Evolutionary conservation across 192 early-diverging fungal genomes (phyloP).

Genomic region (Dissophora ornata): DNA sequence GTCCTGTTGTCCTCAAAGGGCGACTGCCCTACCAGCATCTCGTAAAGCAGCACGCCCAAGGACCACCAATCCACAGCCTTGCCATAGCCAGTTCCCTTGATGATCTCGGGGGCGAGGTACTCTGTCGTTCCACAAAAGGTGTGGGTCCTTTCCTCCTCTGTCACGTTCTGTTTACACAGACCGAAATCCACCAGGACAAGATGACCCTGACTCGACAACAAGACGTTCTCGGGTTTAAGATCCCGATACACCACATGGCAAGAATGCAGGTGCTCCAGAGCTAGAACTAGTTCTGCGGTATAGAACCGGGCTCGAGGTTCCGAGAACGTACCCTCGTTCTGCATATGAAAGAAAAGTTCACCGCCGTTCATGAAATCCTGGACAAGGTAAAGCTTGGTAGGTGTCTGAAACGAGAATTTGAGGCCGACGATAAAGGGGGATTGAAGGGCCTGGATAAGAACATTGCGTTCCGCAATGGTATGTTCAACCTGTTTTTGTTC

Average conservation of each 20-base stretch:
- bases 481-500: slow-evolving; percentile 79
- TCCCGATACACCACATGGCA: slow-evolving; percentile 79
- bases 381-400: slow-evolving; percentile 80
- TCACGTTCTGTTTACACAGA: slow-evolving; percentile 75
- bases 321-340: slow-evolving; percentile 70
- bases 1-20: slow-evolving; percentile 77
- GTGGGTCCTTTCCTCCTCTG: slow-evolving; percentile 67
- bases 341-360: slow-evolving; percentile 82
- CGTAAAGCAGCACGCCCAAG: slow-evolving; percentile 82
- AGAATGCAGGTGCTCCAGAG: slow-evolving; percentile 75
- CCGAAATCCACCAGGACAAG: slow-evolving; percentile 83
- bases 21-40: slow-evolving; percentile 74
- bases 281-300: slow-evolving; percentile 72
- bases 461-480: slow-evolving; percentile 82
- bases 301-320: slow-evolving; percentile 78
- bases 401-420: slow-evolving; percentile 84
- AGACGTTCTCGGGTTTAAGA: slow-evolving; percentile 77
- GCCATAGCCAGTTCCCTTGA: slow-evolving; percentile 75
- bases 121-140: slow-evolving; percentile 92
- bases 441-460: slow-evolving; percentile 69
- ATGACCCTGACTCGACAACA: slow-evolving; percentile 76
- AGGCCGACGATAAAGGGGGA: slow-evolving; percentile 82
- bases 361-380: slow-evolving; percentile 86
- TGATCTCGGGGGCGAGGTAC: slow-evolving; percentile 90
- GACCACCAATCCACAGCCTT: slow-evolving; percentile 88